Evolutionary conservation across 208 protist genomes (phyloP), one percentile per base, ranked within the genome.

Genomic region (Trypanosoma congolense): DNA sequence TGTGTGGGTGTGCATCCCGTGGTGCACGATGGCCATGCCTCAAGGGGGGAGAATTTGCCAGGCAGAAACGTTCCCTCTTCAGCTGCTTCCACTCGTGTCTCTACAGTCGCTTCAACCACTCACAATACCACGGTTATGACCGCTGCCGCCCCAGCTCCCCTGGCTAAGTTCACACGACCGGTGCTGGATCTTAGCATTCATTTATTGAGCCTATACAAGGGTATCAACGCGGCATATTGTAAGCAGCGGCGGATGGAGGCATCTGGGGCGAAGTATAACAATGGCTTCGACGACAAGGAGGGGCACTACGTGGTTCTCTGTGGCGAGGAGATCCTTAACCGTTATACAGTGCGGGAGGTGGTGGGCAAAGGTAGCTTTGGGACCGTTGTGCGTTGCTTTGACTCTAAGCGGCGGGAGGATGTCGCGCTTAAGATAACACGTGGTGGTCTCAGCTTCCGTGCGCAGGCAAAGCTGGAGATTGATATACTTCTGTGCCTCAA

Each of bases 281-380:
- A 77, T 41, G 87, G 87, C 29, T 95, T 78, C 68, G 86, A 94
- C 55, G 89, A 95, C 55, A 70, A 86, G 26, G 81, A 93, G 12
- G 89, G 89, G 16, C 85, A 96, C 65, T 96, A 96, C 62, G 16
- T 93, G 22, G 83, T 91, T 24, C 54, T 93, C 1, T 70, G 67
- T 9, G 83, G 81, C 8, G 89, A 97, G 63, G 76, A 87, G 28
- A 94, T 96, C 38, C 57, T 85, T 19, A 71, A 72, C 21, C 80
- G 87, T 2, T 97, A 93, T 73, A 87, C 77, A 31, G 85, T 94
- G 21, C 73, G 83, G 59, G 80, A 93, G 54, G 70, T 81, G 35
- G 49, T 97, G 24, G 92, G 92, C 16, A 92, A 92, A 30, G 92
- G 92, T 51, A 91, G 78, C 56, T 97, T 97, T 46, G 92, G 92